phyloP scores from a whole-genome alignment of 768 basidiomycete genomes.

The Trametes cingulata region DNA sequence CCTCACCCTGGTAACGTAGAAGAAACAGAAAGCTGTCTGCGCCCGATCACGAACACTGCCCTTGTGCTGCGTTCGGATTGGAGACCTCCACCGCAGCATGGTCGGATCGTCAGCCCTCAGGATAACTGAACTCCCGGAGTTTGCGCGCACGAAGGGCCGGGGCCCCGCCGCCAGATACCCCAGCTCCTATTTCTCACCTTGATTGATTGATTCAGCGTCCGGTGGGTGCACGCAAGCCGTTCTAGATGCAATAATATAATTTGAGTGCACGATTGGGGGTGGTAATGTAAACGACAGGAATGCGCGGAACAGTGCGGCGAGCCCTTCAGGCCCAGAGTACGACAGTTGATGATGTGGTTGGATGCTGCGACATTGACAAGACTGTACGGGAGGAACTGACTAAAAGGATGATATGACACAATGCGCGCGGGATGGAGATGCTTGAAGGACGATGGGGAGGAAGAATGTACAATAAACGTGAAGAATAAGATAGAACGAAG shows the following conservation, averaged over 20 bases:
- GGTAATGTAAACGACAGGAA: constrained; percentile 29
- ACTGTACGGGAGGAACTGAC: constrained; percentile 25
- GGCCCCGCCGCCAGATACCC: neutral
- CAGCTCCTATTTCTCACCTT: neutral
- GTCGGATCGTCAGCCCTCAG: constrained; percentile 4
- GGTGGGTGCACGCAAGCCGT: neutral
- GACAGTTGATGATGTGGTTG: constrained; percentile 41
- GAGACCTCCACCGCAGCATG: constrained; percentile 14
- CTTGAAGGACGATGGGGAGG: constrained; percentile 19
- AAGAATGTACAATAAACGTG: constrained; percentile 62
- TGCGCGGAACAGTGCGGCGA: constrained; percentile 25
- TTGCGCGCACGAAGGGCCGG: constrained; percentile 3
- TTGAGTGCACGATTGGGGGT: constrained; percentile 18
- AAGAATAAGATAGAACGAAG: constrained; percentile 83
- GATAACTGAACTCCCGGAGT: neutral
- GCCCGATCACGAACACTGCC: constrained; percentile 13
- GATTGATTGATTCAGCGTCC: constrained; percentile 4
- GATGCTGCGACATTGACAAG: constrained; percentile 49
- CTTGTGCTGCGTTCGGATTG: constrained; percentile 14
- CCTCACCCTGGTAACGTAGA: constrained; percentile 27
- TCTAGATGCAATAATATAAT: constrained; percentile 20
- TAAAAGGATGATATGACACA: constrained; percentile 28
- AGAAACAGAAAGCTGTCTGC: constrained; percentile 19
- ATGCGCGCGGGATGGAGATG: constrained; percentile 28
- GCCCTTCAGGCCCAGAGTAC: constrained; percentile 38